These are phyloP conservation scores for Xylariaceae sp. DNA, from an alignment of 2,329 filamentous ascomycete genomes.

Conservation along the genomic window DNA sequence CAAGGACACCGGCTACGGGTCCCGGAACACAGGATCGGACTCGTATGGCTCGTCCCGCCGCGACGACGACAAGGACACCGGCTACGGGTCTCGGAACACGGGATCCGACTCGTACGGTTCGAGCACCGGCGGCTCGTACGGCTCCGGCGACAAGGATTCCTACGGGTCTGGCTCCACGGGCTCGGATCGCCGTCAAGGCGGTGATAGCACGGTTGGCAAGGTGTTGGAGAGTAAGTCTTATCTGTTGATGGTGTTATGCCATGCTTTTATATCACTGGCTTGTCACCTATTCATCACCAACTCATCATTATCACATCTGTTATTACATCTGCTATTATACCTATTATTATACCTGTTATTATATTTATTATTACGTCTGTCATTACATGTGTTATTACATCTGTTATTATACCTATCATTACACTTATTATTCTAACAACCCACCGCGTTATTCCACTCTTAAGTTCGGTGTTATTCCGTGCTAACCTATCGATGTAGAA, in stretches of 20 bases:
- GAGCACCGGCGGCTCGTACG: conserved; percentile 5
- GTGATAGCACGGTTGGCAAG: conserved; percentile 53
- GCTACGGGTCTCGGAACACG: conserved; percentile 19
- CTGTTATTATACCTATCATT: neutral
- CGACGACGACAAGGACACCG: conserved; percentile 16
- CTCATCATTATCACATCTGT: too few species aligned
- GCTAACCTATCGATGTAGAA: conserved; percentile 35
- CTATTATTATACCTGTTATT: too few species aligned
- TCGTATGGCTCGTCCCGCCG: neutral
- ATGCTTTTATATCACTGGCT: too few species aligned
- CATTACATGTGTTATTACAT: neutral
- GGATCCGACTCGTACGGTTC: conserved; percentile 12
- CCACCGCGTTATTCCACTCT: neutral
- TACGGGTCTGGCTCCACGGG: conserved; percentile 17
- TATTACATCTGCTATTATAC: too few species aligned
- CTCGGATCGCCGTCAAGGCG: conserved; percentile 17
- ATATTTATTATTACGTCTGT: too few species aligned
- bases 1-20: conserved; percentile 12
- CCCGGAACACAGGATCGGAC: conserved; percentile 9
- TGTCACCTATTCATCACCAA: too few species aligned
- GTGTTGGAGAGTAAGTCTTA: conserved; percentile 51
- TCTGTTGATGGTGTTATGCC: too few species aligned
- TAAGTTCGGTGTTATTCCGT: neutral
- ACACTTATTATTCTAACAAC: neutral
- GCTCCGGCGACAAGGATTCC: conserved; percentile 21